Base-by-base conservation (phyloP, 2,329 filamentous ascomycete genomes). In the Penicillium sclerotiorum region DNA sequence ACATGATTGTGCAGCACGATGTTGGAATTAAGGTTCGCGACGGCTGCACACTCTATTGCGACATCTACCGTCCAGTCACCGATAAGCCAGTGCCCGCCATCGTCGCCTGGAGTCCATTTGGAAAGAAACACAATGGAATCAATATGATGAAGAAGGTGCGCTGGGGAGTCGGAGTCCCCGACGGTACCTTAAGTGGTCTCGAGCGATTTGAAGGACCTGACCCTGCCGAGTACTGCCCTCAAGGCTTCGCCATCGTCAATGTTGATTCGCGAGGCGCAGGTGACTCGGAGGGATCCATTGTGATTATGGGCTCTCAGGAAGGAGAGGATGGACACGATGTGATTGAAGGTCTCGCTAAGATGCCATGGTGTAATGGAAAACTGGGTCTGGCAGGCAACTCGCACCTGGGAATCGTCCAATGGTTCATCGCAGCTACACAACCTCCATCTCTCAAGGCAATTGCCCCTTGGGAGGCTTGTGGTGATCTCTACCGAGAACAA, bases 401-500 rank as follows among this genome's bases (percentile, higher is more conserved):
- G 3, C 37, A 27, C 9, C 37, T 40, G 6, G 37, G 7, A 2
- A 40, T 40, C 18, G 13, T 13, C 6, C 36, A 38, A 22, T 38
- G 36, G 36, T 38, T 38, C 21, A 38, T 38, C 21, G 36, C 18
- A n/a, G 8, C 17, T 13, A 5, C 15, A 32, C 35, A 30, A 7
- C 48, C 42, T 3, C 48, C 48, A 8, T 37, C 42, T 12, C 38
- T 50, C 3, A 46, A 46, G 37, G 40, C 36, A n/a, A 46, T 50
- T 9, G 48, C 48, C 2, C 43, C 48, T n/a, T 46, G 42, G 42
- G 48, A 50, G 36, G 48, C 21, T 6, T 40, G 40, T n/a, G 41
- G 36, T 1, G 48, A 50, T 17, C 39, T 36, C n/a, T 50, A 42
- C 15, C 43, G 48, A 30, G 37, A 50, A 6, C 22, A 41, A 8